These are phyloP conservation scores for Globisporangium viniferum DNA, from an alignment of 352 stramenopile species.

Conservation along the genomic window DNA sequence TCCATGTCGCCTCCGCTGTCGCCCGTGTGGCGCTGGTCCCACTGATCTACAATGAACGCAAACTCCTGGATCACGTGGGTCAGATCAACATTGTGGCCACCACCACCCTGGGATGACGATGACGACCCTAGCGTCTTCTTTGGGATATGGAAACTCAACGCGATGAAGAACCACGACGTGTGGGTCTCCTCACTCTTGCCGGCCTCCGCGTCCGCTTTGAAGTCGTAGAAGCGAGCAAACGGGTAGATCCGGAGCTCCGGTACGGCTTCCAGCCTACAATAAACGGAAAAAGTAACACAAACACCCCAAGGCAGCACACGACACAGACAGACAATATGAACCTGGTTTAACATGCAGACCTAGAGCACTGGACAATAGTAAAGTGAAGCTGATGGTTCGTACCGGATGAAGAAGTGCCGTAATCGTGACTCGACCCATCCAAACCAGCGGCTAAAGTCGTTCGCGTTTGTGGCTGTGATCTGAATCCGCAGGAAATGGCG, in stretches of 20 bases:
- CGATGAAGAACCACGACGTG: conserved; percentile 78
- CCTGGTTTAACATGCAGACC: neutral
- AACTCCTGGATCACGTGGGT: conserved; percentile 76
- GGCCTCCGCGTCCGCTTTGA: conserved; percentile 21
- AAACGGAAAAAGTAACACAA: neutral
- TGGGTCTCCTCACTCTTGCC: conserved; percentile 14
- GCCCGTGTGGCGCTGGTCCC: conserved; percentile 59
- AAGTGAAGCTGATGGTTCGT: conserved; percentile 2
- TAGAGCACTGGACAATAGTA: neutral
- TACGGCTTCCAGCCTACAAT: conserved; percentile 52
- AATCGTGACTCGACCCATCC: conserved; percentile 86
- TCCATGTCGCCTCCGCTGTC: conserved; percentile 43
- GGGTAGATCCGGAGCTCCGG: conserved; percentile 60
- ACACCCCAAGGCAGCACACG: neutral
- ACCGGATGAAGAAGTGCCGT: conserved; percentile 78
- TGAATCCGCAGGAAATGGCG: conserved; percentile 83
- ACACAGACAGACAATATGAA: neutral
- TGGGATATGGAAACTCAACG: conserved; percentile 56
- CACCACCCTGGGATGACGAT: neutral
- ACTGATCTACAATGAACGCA: conserved; percentile 71
- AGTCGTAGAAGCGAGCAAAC: conserved; percentile 83
- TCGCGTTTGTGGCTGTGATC: conserved; percentile 46
- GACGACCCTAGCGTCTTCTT: conserved; percentile 13
- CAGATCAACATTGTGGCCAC: conserved; percentile 54
- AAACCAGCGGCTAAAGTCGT: conserved; percentile 77